Evolutionary conservation across 1,139 yeast species (phyloP).

Genomic region (Lodderomyces theae): DNA sequence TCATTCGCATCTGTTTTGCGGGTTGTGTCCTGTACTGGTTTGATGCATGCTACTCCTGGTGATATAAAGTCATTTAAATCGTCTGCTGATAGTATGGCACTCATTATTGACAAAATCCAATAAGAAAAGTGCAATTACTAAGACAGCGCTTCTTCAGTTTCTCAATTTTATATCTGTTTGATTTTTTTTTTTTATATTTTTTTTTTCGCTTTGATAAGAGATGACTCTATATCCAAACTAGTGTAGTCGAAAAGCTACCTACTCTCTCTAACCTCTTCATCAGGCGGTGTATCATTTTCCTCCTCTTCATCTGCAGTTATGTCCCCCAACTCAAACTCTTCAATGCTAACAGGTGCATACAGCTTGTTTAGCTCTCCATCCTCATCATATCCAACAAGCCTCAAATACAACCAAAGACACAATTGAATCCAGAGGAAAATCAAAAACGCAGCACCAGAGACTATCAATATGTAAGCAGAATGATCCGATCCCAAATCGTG

Average conservation of each 20-base stretch:
- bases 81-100: slow-evolving; percentile 82
- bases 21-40: slow-evolving; percentile 35
- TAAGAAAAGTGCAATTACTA: slow-evolving; percentile 3
- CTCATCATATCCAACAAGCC: slow-evolving; percentile 47
- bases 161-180: too few species aligned
- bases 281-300: slow-evolving; percentile 2
- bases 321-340: slow-evolving; percentile 37
- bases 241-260: neutral
- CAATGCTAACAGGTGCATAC: slow-evolving; percentile 19
- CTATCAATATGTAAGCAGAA: slow-evolving; percentile 74
- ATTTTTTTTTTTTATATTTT: neutral
- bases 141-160: too few species aligned
- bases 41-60: slow-evolving; percentile 93
- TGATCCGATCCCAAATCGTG: slow-evolving; percentile 78
- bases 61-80: slow-evolving; percentile 92
- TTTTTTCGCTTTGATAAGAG: slow-evolving; percentile 1
- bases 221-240: neutral
- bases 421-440: slow-evolving; percentile 64
- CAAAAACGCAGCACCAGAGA: slow-evolving; percentile 71
- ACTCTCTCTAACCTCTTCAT: slow-evolving; percentile 1
- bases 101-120: slow-evolving; percentile 47
- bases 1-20: slow-evolving; percentile 14
- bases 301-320: slow-evolving; percentile 24
- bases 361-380: slow-evolving; percentile 28
- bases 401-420: slow-evolving; percentile 55